Conservation (phyloP, 805 yeast genomes). For the Cyberlindnera americana region DNA sequence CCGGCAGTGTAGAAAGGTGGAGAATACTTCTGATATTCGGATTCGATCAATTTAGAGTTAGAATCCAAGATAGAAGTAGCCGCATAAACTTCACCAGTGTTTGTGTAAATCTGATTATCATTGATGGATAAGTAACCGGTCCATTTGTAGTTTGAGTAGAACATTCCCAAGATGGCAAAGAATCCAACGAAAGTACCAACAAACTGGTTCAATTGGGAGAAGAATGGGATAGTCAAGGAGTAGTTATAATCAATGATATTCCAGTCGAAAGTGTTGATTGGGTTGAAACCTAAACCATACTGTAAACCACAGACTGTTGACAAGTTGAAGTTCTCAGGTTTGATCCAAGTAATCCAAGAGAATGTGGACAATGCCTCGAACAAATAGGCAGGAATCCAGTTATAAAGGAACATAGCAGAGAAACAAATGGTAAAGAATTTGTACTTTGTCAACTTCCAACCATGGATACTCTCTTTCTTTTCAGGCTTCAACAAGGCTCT, state of each 20-base stretch:
- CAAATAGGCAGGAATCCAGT: slow-evolving; percentile 44
- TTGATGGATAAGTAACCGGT: slow-evolving; percentile 39
- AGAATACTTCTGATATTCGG: slow-evolving; percentile 48
- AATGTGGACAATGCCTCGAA: slow-evolving; percentile 40
- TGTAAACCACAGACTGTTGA: slow-evolving; percentile 46
- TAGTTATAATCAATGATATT: slow-evolving; percentile 40
- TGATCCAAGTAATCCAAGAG: slow-evolving; percentile 59
- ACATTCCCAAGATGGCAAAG: slow-evolving; percentile 32
- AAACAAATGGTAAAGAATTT: slow-evolving; percentile 33
- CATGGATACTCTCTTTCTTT: slow-evolving; percentile 30
- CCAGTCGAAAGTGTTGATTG: slow-evolving; percentile 53
- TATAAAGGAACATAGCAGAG: slow-evolving; percentile 36
- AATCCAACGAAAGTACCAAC: slow-evolving; percentile 34
- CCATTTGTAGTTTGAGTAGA: slow-evolving; percentile 41
- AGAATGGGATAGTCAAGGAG: slow-evolving; percentile 44
- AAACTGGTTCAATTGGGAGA: slow-evolving; percentile 29
- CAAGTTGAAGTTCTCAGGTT: slow-evolving; percentile 45
- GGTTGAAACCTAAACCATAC: slow-evolving; percentile 50
- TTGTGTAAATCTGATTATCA: slow-evolving; percentile 48
- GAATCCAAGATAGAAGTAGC: slow-evolving; percentile 42
- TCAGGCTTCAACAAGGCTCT: slow-evolving; percentile 41
- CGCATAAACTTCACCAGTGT: slow-evolving; percentile 44
- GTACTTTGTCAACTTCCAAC: slow-evolving; percentile 34
- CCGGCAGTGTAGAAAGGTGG: slow-evolving; percentile 70
- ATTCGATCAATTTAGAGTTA: slow-evolving; percentile 5